Conservation (phyloP, 495 filamentous ascomycete genomes). For the Lasiosphaeria ovina region DNA sequence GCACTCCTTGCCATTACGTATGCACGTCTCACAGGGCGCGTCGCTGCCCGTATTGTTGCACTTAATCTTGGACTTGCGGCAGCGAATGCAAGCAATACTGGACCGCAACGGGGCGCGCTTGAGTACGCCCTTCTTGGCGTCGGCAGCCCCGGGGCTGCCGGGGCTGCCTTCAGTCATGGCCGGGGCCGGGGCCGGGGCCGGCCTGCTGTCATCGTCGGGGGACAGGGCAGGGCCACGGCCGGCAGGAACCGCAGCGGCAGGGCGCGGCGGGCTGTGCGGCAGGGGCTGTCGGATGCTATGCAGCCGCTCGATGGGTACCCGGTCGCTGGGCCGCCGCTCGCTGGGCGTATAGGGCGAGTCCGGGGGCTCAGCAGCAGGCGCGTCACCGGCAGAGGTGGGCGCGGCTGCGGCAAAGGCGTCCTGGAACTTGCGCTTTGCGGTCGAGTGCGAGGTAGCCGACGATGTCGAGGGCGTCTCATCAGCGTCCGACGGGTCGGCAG, state of each 20-base stretch:
- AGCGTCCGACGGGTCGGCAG: constrained; percentile 40
- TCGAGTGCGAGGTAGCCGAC: constrained; percentile 22
- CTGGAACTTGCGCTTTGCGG: constrained; percentile 38
- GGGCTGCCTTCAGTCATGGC: constrained; percentile 32
- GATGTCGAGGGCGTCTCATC: constrained; percentile 35
- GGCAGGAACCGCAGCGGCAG: constrained; percentile 16
- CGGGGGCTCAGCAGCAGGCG: constrained; percentile 3
- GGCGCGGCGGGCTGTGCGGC: constrained; percentile 29
- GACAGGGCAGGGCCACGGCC: constrained; percentile 21
- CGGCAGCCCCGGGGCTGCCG: constrained; percentile 28
- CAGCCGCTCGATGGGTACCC: constrained; percentile 27
- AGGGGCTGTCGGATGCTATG: constrained; percentile 29
- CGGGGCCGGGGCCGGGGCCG: constrained; percentile 11
- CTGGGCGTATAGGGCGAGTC: not conserved
- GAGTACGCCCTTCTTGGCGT: constrained; percentile 43
- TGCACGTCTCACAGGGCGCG: constrained; percentile 71
- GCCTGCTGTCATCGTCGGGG: constrained; percentile 29
- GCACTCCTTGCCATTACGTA: constrained; percentile 73
- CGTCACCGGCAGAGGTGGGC: constrained; percentile 3
- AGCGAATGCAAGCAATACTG: constrained; percentile 75
- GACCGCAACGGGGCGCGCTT: constrained; percentile 65
- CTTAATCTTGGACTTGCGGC: constrained; percentile 81
- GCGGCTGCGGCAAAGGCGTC: constrained; percentile 33
- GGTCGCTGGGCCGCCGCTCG: constrained; percentile 25
- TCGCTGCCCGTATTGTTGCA: constrained; percentile 69